Evolutionary conservation across 345 rosid species (phyloP).

Genomic region (Citrus sinensis): DNA sequence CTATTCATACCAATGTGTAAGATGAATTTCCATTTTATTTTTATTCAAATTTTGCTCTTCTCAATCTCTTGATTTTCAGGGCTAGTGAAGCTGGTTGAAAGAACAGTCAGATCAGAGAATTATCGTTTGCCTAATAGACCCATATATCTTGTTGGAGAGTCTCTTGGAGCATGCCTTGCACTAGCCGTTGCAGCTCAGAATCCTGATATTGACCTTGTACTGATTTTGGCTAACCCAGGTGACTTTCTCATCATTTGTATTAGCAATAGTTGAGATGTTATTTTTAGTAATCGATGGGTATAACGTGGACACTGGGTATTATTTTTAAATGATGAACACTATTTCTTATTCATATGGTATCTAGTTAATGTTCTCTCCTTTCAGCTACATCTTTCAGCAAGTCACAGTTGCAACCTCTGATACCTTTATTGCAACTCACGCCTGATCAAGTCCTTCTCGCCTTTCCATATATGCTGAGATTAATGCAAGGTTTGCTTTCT

Average conservation of each 20-base stretch:
- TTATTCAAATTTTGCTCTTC: neutral
- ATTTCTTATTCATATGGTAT: neutral
- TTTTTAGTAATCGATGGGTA: neutral
- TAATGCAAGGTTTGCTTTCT: conserved; percentile 46
- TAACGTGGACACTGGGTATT: neutral
- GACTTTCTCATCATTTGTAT: neutral
- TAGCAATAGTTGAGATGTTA: neutral
- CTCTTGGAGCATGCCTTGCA: conserved; percentile 61
- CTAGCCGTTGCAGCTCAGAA: conserved; percentile 56
- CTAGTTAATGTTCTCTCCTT: conserved; percentile 17
- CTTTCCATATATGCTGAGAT: conserved; percentile 33
- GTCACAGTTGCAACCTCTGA: conserved; percentile 54
- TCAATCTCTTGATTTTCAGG: conserved; percentile 25
- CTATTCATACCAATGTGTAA: neutral
- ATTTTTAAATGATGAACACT: neutral
- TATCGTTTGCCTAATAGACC: conserved; percentile 42
- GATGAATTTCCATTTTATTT: neutral
- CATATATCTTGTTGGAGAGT: conserved; percentile 61
- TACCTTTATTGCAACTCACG: conserved; percentile 48
- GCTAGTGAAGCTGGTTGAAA: conserved; percentile 48
- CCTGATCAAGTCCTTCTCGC: conserved; percentile 35
- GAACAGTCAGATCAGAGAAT: conserved; percentile 41
- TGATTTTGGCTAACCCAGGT: conserved; percentile 71
- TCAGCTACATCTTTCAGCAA: conserved; percentile 72
- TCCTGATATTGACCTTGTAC: conserved; percentile 50